Evolutionary conservation across 768 basidiomycete genomes (phyloP).

Genomic region (Gloeostereum incarnatum): DNA sequence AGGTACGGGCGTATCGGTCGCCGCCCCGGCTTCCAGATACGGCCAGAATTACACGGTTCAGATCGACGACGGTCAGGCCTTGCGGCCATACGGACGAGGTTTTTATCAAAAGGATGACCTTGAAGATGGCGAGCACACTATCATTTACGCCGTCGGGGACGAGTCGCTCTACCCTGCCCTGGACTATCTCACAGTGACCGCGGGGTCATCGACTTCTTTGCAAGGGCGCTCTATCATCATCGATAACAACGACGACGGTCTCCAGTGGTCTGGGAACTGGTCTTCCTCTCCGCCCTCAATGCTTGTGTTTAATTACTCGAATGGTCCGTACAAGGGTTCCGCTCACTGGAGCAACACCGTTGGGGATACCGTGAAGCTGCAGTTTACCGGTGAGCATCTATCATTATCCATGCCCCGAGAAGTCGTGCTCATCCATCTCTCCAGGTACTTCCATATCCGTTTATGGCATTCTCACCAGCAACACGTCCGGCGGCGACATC

Average conservation of each 20-base stretch:
- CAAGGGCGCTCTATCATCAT: background rate
- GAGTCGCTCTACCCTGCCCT: background rate
- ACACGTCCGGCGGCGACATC: background rate
- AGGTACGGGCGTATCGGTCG: background rate
- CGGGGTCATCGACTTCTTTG: background rate
- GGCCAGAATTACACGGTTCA: background rate
- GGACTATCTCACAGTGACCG: background rate
- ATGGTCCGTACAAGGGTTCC: background rate
- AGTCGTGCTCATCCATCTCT: background rate
- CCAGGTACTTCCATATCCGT: background rate
- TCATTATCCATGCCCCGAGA: background rate
- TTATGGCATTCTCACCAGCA: background rate
- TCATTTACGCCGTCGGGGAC: background rate
- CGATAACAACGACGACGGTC: background rate
- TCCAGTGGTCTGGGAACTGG: background rate
- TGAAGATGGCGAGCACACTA: background rate
- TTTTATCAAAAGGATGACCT: background rate
- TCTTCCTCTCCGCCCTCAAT: background rate
- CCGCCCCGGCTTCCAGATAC: background rate
- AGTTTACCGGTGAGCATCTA: background rate
- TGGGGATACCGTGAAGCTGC: background rate
- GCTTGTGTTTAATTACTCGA: background rate
- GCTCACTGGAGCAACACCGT: background rate
- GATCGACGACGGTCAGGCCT: background rate
- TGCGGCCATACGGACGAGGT: background rate